phyloP scores from a whole-genome alignment of 1,139 yeast species.

The Yamadazyma friedrichii region DNA sequence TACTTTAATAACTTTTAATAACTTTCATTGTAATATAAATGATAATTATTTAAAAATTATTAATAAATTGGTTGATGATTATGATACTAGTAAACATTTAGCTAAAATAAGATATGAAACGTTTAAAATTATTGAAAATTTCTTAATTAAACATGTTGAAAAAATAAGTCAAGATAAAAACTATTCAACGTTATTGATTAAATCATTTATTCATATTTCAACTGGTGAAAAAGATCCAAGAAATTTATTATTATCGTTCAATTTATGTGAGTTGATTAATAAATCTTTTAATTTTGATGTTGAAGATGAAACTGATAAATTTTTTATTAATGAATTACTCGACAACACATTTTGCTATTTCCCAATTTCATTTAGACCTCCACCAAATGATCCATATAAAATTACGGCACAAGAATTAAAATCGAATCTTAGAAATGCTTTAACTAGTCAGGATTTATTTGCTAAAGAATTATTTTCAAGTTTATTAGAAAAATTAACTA shows the following conservation, averaged over 20 bases:
- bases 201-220: constrained; percentile 65
- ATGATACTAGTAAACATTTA: constrained; percentile 59
- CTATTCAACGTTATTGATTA: constrained; percentile 42
- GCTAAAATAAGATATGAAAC: constrained; percentile 66
- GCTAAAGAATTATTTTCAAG: constrained; percentile 77
- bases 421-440: constrained; percentile 51
- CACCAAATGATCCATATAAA: constrained; percentile 85
- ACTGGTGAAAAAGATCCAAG: constrained; percentile 94
- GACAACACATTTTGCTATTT: constrained; percentile 93
- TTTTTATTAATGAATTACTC: constrained; percentile 55
- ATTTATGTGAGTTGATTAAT: constrained; percentile 52
- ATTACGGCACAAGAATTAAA: constrained; percentile 76
- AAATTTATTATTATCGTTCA: constrained; percentile 72
- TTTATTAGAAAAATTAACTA: constrained; percentile 78
- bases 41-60: constrained; percentile 38
- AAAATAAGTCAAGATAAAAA: constrained; percentile 13
- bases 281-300: constrained; percentile 39
- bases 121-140: constrained; percentile 49
- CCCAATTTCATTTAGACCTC: constrained; percentile 94
- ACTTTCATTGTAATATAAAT: constrained; percentile 30
- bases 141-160: constrained; percentile 13
- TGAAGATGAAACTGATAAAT: constrained; percentile 37
- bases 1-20: constrained; percentile 50
- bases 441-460: constrained; percentile 63
- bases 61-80: constrained; percentile 37